These are phyloP conservation scores for Aspergillus bombycis DNA, from an alignment of 2,329 filamentous ascomycete species.

Conservation along the genomic window DNA sequence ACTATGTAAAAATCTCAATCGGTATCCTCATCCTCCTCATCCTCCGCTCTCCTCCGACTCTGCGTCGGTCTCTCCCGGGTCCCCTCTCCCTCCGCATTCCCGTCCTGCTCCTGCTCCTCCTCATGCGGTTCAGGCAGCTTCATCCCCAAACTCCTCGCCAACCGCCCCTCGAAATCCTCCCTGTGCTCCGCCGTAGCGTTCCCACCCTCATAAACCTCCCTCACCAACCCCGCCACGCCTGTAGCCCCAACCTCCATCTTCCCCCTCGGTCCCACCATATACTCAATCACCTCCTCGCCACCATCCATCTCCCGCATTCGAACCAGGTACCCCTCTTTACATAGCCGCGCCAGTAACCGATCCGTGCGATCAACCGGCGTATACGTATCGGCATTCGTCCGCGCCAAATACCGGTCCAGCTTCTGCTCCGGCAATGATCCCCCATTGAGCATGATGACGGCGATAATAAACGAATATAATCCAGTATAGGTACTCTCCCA, in stretches of 20 bases:
- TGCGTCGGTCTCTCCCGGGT: conserved; percentile 9
- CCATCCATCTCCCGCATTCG: conserved; percentile 69
- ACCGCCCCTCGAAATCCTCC: conserved; percentile 64
- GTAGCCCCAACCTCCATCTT: conserved; percentile 81
- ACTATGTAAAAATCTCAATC: neutral
- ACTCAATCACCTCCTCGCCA: conserved; percentile 78
- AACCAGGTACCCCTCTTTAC: conserved; percentile 81
- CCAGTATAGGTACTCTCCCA: conserved; percentile 80
- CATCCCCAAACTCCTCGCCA: conserved; percentile 65
- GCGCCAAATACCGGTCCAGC: conserved; percentile 72
- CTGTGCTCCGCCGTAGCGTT: conserved; percentile 32
- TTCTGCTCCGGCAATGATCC: conserved; percentile 80
- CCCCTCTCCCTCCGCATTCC: conserved; percentile 6
- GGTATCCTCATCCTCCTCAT: conserved; percentile 5
- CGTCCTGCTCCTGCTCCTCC: conserved; percentile 12
- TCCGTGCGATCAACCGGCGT: conserved; percentile 78
- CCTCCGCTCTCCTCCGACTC: neutral
- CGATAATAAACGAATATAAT: conserved; percentile 78
- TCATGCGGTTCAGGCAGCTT: conserved; percentile 18
- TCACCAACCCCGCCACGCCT: conserved; percentile 72
- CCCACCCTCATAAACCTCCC: conserved; percentile 54
- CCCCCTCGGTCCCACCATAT: conserved; percentile 80
- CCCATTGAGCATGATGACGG: conserved; percentile 71
- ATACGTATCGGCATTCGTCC: conserved; percentile 74
- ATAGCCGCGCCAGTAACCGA: conserved; percentile 71